Conservation (phyloP, 805 yeast genomes). For the Candida dajiaensis region DNA sequence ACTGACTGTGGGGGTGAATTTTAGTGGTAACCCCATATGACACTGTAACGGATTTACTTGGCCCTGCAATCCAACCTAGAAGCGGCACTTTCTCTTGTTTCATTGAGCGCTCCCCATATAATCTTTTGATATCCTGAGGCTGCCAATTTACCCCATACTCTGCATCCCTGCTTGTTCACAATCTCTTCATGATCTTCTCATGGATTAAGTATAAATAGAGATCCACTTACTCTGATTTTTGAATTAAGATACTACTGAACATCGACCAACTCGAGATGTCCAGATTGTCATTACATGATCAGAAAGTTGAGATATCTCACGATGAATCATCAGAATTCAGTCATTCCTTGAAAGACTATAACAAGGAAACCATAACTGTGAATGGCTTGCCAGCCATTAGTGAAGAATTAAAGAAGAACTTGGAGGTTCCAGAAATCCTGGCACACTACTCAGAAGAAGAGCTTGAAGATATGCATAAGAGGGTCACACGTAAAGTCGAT, state of each 20-base stretch:
- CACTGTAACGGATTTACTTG: too few relatives aligned
- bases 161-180: background rate
- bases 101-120: too few relatives aligned
- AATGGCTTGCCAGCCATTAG: conserved; percentile 2
- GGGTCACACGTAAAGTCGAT: conserved; percentile 42
- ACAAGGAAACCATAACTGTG: background rate
- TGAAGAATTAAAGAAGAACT: conserved; percentile 9
- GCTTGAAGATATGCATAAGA: conserved; percentile 35
- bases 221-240: background rate
- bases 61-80: too few relatives aligned
- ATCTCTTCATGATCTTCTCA: conserved; percentile 3
- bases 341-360: background rate
- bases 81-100: too few relatives aligned
- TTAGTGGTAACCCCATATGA: too few relatives aligned
- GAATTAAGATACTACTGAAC: background rate
- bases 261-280: background rate
- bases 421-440: conserved; percentile 20
- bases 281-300: background rate
- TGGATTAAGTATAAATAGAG: background rate
- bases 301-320: background rate
- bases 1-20: too few relatives aligned
- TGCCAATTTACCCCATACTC: too few relatives aligned
- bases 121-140: too few relatives aligned
- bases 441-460: conserved; percentile 30
- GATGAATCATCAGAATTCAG: background rate